These are phyloP conservation scores for Hypoxylon sp. DNA, from an alignment of 2,329 filamentous ascomycete species.

Conservation along the genomic window DNA sequence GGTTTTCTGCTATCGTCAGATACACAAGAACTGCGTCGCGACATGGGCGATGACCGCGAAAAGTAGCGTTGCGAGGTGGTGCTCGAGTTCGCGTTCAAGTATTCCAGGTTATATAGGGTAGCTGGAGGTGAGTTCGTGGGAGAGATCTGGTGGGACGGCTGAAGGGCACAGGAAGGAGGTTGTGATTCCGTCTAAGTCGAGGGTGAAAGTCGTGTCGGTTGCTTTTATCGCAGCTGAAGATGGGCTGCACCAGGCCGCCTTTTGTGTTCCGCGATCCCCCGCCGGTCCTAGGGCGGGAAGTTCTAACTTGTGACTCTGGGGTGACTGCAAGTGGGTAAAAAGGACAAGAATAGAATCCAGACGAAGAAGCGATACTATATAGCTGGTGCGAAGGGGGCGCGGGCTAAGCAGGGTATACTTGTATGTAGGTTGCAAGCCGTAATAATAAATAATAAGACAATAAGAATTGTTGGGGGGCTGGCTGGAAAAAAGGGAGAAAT, in stretches of 20 bases:
- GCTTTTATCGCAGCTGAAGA: not conserved
- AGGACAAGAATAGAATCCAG: conserved; percentile 28
- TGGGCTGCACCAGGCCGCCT: conserved; percentile 39
- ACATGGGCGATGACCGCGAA: conserved; percentile 45
- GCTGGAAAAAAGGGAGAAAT: conserved; percentile 8
- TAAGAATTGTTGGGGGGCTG: conserved; percentile 31
- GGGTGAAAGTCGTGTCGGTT: conserved; percentile 18
- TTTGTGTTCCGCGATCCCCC: conserved; percentile 24
- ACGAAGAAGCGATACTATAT: conserved; percentile 35
- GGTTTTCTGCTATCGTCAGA: conserved; percentile 48
- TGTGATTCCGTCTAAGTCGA: not conserved
- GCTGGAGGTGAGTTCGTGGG: not conserved
- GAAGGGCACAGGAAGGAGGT: not conserved
- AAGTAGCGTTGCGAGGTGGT: not conserved
- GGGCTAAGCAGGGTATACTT: not conserved
- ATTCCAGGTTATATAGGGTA: not conserved
- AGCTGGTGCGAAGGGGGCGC: conserved; percentile 15
- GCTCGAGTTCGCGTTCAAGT: conserved; percentile 8
- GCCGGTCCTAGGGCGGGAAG: conserved; percentile 30
- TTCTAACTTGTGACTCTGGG: conserved; percentile 29
- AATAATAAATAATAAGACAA: conserved; percentile 22
- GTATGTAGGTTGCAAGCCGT: conserved; percentile 17
- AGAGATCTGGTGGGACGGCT: not conserved
- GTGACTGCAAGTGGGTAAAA: conserved; percentile 34
- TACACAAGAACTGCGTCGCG: conserved; percentile 48